Evolutionary conservation across 208 protist species (phyloP).

Genomic region (Vickermania ingenoplastis): DNA sequence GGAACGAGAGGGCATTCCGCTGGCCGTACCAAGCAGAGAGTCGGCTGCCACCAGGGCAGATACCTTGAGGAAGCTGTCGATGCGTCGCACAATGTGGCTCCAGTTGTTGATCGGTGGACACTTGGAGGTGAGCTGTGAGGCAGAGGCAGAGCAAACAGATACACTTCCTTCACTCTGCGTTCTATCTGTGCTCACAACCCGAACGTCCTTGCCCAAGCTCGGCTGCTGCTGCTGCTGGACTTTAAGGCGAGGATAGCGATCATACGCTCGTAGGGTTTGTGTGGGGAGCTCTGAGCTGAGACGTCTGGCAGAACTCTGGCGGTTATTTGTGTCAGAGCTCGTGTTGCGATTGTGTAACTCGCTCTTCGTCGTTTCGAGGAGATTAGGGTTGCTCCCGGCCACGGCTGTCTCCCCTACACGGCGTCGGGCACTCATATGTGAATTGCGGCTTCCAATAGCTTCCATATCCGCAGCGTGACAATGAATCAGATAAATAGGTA

Average conservation of each 20-base stretch:
- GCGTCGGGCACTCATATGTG: background rate
- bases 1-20: background rate
- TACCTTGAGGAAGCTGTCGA: slow-evolving; percentile 38
- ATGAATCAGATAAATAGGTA: slow-evolving; percentile 62
- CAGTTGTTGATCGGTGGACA: slow-evolving; percentile 21
- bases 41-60: slow-evolving; percentile 35
- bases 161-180: background rate
- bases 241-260: background rate
- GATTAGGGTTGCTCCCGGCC: background rate
- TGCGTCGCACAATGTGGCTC: slow-evolving; percentile 26
- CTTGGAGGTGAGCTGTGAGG: background rate
- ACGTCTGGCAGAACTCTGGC: too few species aligned
- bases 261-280: background rate
- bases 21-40: slow-evolving; percentile 11
- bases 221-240: background rate
- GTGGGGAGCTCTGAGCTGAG: background rate
- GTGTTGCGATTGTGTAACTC: background rate
- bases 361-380: background rate
- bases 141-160: background rate
- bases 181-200: background rate
- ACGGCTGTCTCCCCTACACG: background rate
- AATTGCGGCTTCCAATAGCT: slow-evolving; percentile 3
- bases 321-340: background rate
- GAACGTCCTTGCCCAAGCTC: background rate
- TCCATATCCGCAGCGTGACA: slow-evolving; percentile 9